Evolutionary conservation across 2,329 filamentous ascomycete genomes (phyloP).

Genomic region (Clarireedia hainanense): DNA sequence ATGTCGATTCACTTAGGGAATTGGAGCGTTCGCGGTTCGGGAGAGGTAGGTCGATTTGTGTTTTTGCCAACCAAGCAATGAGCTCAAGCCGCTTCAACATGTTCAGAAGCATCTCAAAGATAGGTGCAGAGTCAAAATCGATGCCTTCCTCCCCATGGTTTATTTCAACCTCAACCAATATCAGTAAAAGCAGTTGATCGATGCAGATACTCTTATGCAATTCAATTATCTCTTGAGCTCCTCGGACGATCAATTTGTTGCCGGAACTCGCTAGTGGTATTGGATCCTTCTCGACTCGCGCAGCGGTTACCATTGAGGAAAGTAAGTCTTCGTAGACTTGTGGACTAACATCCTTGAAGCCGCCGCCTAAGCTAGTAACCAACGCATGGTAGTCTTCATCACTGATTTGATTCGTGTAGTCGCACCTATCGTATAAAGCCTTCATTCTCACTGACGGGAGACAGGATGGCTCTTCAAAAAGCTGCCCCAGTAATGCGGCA

Average conservation of each 20-base stretch:
- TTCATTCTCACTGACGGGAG: conserved; percentile 69
- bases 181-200: conserved; percentile 72
- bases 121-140: conserved; percentile 59
- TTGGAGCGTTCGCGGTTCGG: conserved; percentile 34
- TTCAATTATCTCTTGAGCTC: conserved; percentile 70
- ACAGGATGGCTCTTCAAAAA: conserved; percentile 65
- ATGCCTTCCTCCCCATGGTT: conserved; percentile 63
- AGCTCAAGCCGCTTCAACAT: conserved; percentile 68
- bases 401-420: conserved; percentile 69
- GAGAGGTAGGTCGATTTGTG: conserved; percentile 45
- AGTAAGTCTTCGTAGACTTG: conserved; percentile 47
- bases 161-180: conserved; percentile 80
- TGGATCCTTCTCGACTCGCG: conserved; percentile 26
- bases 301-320: conserved; percentile 37
- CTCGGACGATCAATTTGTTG: conserved; percentile 63
- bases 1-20: conserved; percentile 24
- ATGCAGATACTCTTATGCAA: conserved; percentile 68
- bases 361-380: conserved; percentile 59
- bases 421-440: conserved; percentile 68
- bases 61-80: conserved; percentile 59
- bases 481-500: conserved; percentile 60
- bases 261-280: conserved; percentile 65
- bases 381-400: conserved; percentile 73
- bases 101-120: conserved; percentile 63
- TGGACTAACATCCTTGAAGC: conserved; percentile 50